Evolutionary conservation across 1,284 basidiomycete genomes (phyloP), one percentile per base, ranked within the genome.

Genomic region (Pseudomicrostroma phylloplanum): DNA sequence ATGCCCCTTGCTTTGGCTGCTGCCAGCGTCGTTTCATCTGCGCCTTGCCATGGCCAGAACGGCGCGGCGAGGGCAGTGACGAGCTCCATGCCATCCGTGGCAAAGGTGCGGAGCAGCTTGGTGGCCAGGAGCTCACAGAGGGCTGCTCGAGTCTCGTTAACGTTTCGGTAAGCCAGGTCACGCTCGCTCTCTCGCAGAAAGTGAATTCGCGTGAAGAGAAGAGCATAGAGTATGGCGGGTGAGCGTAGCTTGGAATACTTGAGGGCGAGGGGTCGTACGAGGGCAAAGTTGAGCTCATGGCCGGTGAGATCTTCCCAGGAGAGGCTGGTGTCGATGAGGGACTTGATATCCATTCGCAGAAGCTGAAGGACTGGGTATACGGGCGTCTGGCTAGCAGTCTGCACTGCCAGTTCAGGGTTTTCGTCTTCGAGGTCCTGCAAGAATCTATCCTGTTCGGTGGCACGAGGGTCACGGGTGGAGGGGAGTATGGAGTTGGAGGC

Each of bases 91-190:
- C 70, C 63, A 59, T 69, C 61, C 25, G 67, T 62, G 26, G 64
- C 61, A 21, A 68, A 78, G 68, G 72, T 73, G 71, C 90, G 86
- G 58, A 96, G 85, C 8, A 88, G 84, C 40, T 89, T 85, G 55
- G 87, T 89, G 0, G 92, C 92, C 17, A 96, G 83, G 46, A 96
- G 86, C 80, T 96, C 92, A 79, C 92, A 96, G 40, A 94, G 84
- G 25, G 83, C 82, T 0, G 91, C 90, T 53, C 92, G 85, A 3
- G 89, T 86, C 6, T 83, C 80, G 4, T 89, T 92, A 39, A 96
- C 80, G 0, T 88, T 83, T 17, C 74, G 76, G 17, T 76, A 74
- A 0, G 77, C 74, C 6, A 77, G 66, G 79, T 91, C 73, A 21
- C 67, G 59, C 12, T 65, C 67, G 2, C 70, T 70, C 21, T 73